Conservation (phyloP, 306 rosid genomes). For the Quercus dentata region DNA sequence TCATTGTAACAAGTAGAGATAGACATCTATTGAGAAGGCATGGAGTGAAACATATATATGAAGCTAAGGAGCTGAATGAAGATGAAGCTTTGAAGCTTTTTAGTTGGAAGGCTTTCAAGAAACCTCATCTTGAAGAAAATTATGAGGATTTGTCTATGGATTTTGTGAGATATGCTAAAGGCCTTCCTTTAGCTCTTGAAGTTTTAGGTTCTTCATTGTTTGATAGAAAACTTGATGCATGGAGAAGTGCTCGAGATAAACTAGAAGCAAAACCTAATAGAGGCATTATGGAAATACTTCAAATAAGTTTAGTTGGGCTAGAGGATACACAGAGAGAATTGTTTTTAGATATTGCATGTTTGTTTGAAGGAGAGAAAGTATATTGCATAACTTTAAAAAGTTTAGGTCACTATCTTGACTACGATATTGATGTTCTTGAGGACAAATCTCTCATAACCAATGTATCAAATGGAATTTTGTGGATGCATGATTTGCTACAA, state of each 20-base stretch:
- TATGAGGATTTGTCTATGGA: background rate
- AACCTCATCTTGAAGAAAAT: no score
- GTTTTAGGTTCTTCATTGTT: no score
- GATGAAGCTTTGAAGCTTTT: background rate
- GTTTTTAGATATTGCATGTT: no score
- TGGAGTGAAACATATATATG: background rate
- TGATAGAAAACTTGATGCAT: background rate
- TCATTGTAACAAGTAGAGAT: no score
- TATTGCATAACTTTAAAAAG: no score
- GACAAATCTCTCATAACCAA: background rate
- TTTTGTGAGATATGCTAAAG: background rate
- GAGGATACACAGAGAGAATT: no score
- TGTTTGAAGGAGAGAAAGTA: fast-evolving
- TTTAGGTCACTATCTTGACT: no score
- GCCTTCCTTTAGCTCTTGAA: no score
- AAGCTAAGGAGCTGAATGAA: background rate
- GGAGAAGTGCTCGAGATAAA: background rate
- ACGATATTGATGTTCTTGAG: background rate
- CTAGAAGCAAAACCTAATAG: background rate
- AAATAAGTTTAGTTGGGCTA: background rate
- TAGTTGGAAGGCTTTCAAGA: background rate
- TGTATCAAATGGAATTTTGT: background rate
- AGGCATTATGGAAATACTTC: background rate
- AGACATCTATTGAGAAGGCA: fast-evolving
- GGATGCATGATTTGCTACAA: background rate